Evolutionary conservation across 2,329 filamentous ascomycete species (phyloP), one percentile per base, ranked within the genome.

Genomic region (Rugonectria rugulosa): DNA sequence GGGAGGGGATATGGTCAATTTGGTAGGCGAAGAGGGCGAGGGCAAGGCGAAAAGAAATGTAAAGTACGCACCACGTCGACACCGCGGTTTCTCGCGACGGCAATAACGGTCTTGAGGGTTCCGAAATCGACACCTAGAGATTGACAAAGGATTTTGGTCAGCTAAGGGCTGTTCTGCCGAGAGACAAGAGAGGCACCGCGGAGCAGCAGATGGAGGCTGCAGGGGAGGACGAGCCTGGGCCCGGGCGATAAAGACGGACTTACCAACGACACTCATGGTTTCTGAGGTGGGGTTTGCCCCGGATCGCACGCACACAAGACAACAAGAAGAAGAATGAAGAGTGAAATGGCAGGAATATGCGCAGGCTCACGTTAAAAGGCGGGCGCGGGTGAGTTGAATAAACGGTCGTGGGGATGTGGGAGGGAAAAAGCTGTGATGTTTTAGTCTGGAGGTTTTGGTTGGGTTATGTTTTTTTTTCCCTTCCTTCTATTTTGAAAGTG

Each of bases 31-130:
- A 36, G 19, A 31, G 32, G 5, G 40, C 17, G 31, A 34, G 32
- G 14, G 9, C 41, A 26, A 17, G 51, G 26, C 26, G 26, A 29
- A 29, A 12, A 37, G 20, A 48, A 47, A 17, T 31, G 59, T 15
- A 26, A 59, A 63, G 67, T 73, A 95, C 92, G 74, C 85, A 97
- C 92, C 76, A 99, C 95, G 83, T 99, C 95, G 77, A 99, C 95
- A 81, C 95, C 95, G 76, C 96, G 93, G 80, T 98, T 98, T 77
- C 95, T 88, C 74, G 95, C 95, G 77, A 98, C 94, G 75, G 94
- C 94, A 79, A 98, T 90, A 73, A 96, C 93, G 75, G 94, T 97
- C 86, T 96, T 97, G 76, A 96, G 88, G 68, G 92, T 92, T 81
- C 94, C 94, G 81, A 98, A 89, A 86, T 98, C 94, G 78, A 96